These are phyloP conservation scores for Kandelia obovata DNA, from an alignment of 345 rosid genomes.

Conservation along the genomic window DNA sequence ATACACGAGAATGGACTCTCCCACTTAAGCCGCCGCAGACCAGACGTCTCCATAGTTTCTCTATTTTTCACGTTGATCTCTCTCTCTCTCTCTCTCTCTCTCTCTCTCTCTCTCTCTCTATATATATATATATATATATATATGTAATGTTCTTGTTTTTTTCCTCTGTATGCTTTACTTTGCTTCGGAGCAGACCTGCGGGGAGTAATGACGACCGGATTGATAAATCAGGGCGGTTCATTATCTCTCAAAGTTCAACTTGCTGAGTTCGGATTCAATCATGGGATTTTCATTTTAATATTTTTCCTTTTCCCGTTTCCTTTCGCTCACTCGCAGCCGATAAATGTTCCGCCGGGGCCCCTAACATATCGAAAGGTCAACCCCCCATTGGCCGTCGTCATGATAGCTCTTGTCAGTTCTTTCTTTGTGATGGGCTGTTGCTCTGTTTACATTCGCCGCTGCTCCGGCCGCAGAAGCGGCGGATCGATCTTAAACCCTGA, in stretches of 20 bases:
- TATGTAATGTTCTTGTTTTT: not conserved
- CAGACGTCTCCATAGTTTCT: not conserved
- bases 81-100: too few relatives aligned
- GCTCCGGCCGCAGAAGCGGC: conserved; percentile 25
- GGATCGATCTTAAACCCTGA: not conserved
- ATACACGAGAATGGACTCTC: not conserved
- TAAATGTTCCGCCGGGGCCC: conserved; percentile 4
- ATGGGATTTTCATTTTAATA: conserved; percentile 17
- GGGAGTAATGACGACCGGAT: not conserved
- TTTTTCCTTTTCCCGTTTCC: conserved; percentile 19
- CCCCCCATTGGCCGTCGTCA: conserved; percentile 43
- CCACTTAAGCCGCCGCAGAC: not conserved
- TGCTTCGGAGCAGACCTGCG: not conserved
- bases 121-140: too few relatives aligned
- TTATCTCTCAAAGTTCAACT: not conserved
- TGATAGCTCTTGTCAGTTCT: conserved; percentile 49
- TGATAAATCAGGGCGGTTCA: not conserved
- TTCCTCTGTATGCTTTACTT: conserved; percentile 16
- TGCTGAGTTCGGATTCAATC: conserved; percentile 3
- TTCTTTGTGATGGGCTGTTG: conserved; percentile 65
- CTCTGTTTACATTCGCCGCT: conserved; percentile 57
- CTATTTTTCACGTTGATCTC: not conserved
- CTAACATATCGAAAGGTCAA: conserved; percentile 22
- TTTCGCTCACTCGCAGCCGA: conserved; percentile 22
- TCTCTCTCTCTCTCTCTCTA: too few relatives aligned